phyloP scores from a whole-genome alignment of 1,284 basidiomycete genomes.

The Marasmius tenuissimus region DNA sequence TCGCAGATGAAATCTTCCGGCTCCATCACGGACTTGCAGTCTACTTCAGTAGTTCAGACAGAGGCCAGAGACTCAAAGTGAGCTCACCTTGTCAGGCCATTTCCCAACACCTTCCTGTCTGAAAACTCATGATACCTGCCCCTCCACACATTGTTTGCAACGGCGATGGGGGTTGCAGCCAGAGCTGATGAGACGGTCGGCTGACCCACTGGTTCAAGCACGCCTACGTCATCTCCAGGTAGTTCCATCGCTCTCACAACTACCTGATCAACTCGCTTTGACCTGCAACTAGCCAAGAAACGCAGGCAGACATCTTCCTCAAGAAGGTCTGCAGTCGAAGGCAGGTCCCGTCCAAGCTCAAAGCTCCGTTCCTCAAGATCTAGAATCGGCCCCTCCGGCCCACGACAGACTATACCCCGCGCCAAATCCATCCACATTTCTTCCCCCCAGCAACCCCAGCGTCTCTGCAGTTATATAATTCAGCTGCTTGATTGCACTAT shows the following conservation, averaged over 20 bases:
- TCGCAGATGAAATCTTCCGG: too few relatives aligned
- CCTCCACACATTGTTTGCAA: too few relatives aligned
- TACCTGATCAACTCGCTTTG: neutral
- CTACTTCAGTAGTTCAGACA: neutral
- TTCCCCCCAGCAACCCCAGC: neutral
- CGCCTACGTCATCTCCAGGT: neutral
- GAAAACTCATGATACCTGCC: too few relatives aligned
- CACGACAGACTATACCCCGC: neutral
- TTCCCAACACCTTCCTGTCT: too few relatives aligned
- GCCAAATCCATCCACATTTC: neutral
- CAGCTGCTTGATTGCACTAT: neutral
- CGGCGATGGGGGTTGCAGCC: too few relatives aligned
- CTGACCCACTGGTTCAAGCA: neutral
- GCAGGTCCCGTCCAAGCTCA: neutral
- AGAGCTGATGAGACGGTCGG: too few relatives aligned
- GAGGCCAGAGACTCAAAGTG: too few relatives aligned
- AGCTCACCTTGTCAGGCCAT: too few relatives aligned
- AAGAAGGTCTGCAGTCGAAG: neutral
- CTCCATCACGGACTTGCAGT: neutral
- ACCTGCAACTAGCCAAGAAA: neutral
- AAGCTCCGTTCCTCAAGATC: neutral
- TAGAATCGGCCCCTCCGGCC: neutral
- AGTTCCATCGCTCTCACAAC: neutral
- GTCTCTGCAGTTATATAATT: neutral
- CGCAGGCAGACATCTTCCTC: neutral